Evolutionary conservation across 2,329 filamentous ascomycete species (phyloP), one percentile per base, ranked within the genome.

Genomic region (Aspergillus pseudoterreus): DNA sequence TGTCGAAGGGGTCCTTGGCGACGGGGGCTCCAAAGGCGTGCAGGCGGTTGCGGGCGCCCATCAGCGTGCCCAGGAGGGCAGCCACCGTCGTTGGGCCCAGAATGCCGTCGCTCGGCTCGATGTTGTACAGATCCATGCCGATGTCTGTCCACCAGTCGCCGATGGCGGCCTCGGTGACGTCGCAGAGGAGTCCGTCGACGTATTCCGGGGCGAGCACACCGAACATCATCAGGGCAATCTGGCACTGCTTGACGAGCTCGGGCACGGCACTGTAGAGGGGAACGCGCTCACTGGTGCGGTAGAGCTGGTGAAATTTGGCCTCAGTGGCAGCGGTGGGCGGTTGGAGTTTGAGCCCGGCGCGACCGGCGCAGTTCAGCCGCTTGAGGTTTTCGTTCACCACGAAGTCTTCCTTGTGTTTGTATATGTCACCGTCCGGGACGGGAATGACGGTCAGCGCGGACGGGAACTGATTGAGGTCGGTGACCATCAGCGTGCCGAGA

Each of bases 131-230:
- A 59, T 97, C 92, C 0, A 86, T 86, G 1, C 94, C 94, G 53
- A 96, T 87, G 63, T 96, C 90, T 1, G 88, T 86, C 94, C 94
- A 97, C 94, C 94, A 99, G 68, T 96, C 89, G 55, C 86, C 87
- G 61, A 97, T 84, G 1, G 92, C 90, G 55, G 82, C 86, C 69
- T 99, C 94, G 0, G 94, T 97, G 41, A 94, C 79, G 72, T 99
- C 94, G 68, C 94, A 99, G 3, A 99, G 80, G 21, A 96, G 74
- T 0, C 94, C 94, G 64, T 99, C 94, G 6, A 90, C 88, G 67
- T 95, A 97, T 58, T 92, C 88, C 27, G 86, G 81, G n/a, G 89
- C 86, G 5, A 97, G 76, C 67, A 92, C 90, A 49, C 87, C 89
- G 70, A 96, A 99, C 54, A 96, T 77, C 64, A 89, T 86, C 53